Conservation (phyloP, 169 alveolate genomes). For the Eimeria necatrix region DNA sequence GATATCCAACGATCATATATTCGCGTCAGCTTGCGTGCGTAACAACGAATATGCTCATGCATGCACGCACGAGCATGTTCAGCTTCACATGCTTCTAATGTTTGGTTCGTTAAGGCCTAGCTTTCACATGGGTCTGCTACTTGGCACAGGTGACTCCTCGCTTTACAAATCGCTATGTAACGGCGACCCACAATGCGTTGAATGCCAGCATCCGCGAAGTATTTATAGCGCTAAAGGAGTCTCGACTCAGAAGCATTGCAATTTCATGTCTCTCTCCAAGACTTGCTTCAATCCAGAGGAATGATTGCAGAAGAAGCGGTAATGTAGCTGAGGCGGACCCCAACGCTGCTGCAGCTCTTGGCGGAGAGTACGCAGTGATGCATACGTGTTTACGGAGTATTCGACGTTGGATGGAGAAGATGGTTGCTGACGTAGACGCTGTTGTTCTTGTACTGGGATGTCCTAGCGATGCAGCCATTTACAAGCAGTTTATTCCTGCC, state of each 20-base stretch:
- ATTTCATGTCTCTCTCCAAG: conserved; percentile 10
- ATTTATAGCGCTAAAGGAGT: conserved; percentile 9
- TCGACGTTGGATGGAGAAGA: conserved; percentile 63
- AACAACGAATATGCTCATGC: background rate
- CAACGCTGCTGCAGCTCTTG: conserved; percentile 33
- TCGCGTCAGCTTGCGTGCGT: no score
- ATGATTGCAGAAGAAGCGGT: background rate
- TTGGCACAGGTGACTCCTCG: conserved; percentile 74
- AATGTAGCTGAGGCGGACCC: conserved; percentile 27
- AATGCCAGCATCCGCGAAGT: conserved; percentile 60
- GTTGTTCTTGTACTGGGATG: conserved; percentile 4
- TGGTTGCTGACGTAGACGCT: conserved; percentile 56
- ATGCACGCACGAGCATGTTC: background rate
- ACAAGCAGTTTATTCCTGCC: conserved; percentile 6
- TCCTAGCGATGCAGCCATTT: conserved; percentile 37
- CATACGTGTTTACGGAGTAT: conserved; percentile 65
- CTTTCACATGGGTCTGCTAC: background rate
- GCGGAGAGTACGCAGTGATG: conserved; percentile 37
- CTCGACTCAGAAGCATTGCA: conserved; percentile 3
- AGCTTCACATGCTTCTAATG: background rate
- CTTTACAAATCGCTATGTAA: conserved; percentile 43
- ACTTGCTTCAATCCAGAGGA: background rate
- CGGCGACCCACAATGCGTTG: conserved; percentile 76
- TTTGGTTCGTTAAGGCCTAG: background rate
- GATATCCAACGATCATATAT: no score